Evolutionary conservation across 345 rosid genomes (phyloP), one percentile per base, ranked within the genome.

Genomic region (Murraya paniculata): DNA sequence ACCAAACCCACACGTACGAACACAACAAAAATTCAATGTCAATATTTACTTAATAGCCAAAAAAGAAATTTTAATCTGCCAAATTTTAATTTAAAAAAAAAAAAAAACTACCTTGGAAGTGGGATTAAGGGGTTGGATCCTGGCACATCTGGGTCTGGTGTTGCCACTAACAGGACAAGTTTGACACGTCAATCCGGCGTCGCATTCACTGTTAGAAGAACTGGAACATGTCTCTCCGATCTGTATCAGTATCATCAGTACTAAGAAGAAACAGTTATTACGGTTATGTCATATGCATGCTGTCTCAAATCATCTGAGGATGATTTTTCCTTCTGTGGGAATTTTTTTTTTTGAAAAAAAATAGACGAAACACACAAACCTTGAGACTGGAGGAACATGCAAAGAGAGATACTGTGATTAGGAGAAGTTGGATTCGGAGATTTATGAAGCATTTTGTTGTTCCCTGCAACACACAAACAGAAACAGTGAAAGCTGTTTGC

Each of bases 161-260:
- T 92, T 93, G 27, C 97, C 97, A 58, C 81, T 90, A 0, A 71
- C 85, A 4, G 92, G 79, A 76, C 99, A 96, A 18, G 91, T 92
- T 55, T 89, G 91, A 79, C 99, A 96, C 31, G 85, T 82, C 72
- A 96, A 81, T n/a, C 99, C 99, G 73, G 89, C 73, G 81, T 91
- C 93, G 78, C 99, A 96, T 19, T 21, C 69, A 78, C 76, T 80
- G 55, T 74, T 77, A 11, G 92, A 75, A 53, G 95, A 88, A 45
- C 50, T 4, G 18, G 50, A 45, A 76, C 99, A 96, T 1, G 97
- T 92, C 82, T 92, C 97, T 57, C 99, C 97, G 19, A 93, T 82
- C 99, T 95, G 88, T 72, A 77, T 73, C 57, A 72, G 22, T 24
- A 50, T 53, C 58, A 76, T 41, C 22, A 30, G 8, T 39, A 9